These are phyloP conservation scores for Coniochaeta sp. DNA, from an alignment of 2,329 filamentous ascomycete species.

Conservation along the genomic window DNA sequence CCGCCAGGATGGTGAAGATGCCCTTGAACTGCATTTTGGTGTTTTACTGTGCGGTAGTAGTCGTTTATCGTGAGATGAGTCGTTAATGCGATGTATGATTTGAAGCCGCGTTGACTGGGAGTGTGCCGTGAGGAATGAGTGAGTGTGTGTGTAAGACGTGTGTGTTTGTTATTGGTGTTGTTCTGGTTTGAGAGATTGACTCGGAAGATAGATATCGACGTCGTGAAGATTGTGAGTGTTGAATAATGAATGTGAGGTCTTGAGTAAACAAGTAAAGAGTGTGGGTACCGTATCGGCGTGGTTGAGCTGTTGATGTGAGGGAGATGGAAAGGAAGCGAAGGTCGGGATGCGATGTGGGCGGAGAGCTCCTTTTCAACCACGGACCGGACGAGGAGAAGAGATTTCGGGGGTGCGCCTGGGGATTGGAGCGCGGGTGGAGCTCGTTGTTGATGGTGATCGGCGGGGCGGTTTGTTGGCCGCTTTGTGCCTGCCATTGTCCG, in stretches of 20 bases:
- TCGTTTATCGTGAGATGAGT: neutral
- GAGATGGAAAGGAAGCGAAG: neutral
- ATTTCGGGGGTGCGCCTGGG: slow-evolving; percentile 1
- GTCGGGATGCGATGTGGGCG: neutral
- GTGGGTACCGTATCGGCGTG: slow-evolving; percentile 2
- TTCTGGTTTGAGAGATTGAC: neutral
- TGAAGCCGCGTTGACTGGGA: neutral
- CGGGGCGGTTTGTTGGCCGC: neutral
- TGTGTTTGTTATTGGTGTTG: no score
- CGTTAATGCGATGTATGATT: neutral
- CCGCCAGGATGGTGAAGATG: slow-evolving; percentile 33
- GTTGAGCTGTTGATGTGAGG: no score
- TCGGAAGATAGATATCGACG: neutral
- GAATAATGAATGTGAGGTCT: neutral
- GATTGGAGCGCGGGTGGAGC: no score
- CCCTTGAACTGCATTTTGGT: slow-evolving; percentile 39
- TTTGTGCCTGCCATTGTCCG: neutral
- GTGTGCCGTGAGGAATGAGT: neutral
- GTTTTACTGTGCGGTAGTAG: slow-evolving; percentile 4
- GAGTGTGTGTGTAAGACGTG: neutral
- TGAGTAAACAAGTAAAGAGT: neutral
- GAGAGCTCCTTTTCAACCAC: slow-evolving; percentile 1
- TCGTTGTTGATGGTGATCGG: neutral
- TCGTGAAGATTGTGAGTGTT: neutral
- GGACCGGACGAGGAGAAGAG: neutral